A percentile compares a stretch with the other conserved stretches of the same genome.
These are phyloP conservation scores for Cotoneaster glaucophyllus DNA, from an alignment of 306 rosid genomes.

Conservation along the genomic window DNA sequence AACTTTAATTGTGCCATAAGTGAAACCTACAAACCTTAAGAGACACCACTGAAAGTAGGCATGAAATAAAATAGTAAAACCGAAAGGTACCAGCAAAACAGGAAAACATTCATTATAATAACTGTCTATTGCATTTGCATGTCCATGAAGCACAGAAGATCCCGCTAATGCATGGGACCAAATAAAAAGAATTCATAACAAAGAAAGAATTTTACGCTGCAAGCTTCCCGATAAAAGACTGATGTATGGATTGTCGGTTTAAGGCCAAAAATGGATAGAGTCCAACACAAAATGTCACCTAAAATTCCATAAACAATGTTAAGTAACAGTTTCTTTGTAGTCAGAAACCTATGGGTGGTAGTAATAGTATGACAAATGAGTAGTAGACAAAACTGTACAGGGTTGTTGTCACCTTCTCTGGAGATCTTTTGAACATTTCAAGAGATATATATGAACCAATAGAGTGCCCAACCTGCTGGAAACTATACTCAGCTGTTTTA, in stretches of 20 bases:
- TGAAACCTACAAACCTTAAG: background rate
- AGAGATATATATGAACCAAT: conserved; percentile 69
- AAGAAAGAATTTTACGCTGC: conserved; percentile 33
- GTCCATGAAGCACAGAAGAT: background rate
- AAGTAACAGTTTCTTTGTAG: conserved; percentile 10
- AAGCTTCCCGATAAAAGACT: conserved; percentile 41
- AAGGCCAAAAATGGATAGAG: conserved; percentile 83
- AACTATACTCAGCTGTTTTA: conserved; percentile 5
- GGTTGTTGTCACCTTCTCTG: conserved; percentile 48
- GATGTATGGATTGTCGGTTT: conserved; percentile 45
- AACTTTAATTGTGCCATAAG: background rate
- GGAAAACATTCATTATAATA: background rate
- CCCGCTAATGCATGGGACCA: background rate
- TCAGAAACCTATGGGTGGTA: conserved; percentile 13
- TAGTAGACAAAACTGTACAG: background rate
- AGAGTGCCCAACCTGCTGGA: conserved; percentile 79
- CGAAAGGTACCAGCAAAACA: background rate
- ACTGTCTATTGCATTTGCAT: background rate
- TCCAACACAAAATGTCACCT: conserved; percentile 70
- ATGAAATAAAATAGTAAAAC: background rate
- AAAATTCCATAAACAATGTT: conserved; percentile 22
- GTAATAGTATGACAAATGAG: conserved; percentile 8
- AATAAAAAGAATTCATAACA: background rate
- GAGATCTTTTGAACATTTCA: conserved; percentile 50
- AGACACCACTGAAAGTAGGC: background rate